Evolutionary conservation across 495 filamentous ascomycete genomes (phyloP), one percentile per base, ranked within the genome.

Genomic region (Bombardia bombarda): DNA sequence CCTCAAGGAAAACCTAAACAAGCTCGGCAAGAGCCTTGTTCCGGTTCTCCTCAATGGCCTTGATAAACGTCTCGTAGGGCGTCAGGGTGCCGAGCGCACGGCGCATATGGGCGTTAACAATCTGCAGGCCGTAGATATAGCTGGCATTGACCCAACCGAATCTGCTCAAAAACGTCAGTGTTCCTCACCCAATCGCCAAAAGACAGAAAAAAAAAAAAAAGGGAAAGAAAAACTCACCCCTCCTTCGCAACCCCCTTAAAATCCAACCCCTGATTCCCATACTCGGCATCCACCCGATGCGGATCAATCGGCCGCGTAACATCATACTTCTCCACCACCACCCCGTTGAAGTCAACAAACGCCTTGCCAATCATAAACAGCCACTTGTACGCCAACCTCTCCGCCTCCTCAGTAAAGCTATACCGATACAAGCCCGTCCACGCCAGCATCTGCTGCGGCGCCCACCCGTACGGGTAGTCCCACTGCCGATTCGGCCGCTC

Each of bases 81-180:
- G 88, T 92, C 43, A 89, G 75, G 12, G 85, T 79, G 47, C 87
- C 89, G 14, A 98, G 71, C 1, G 92, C 86, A 33, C 89, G 80
- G 58, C 77, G 79, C 76, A 88, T 86, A 59, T 93, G 87, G 8
- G 83, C 80, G 49, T 82, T 88, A 36, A 94, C 68, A 48, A 94
- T 79, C 31, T 86, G 80, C 26, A 96, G 68, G 35, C 90, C 92
- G 55, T 88, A 87, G 34, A 96, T 81, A 57, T 89, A 97, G 55
- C 87, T 94, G 45, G 90, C 92, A 55, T 98, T 98, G 54, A 95
- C 93, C 92, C 92, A 98, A 17, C 90, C 92, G 56, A 98, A 98
- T 30, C 92, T 98, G 50, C 22, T 49, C 21, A 51, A 21, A 19
- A 18, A 17, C 35, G 51, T 52, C 37, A 45, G 48, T 69, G 16